Evolutionary conservation across 2,329 filamentous ascomycete genomes (phyloP), one percentile per base, ranked within the genome.

Genomic region (Pseudopithomyces maydicus): DNA sequence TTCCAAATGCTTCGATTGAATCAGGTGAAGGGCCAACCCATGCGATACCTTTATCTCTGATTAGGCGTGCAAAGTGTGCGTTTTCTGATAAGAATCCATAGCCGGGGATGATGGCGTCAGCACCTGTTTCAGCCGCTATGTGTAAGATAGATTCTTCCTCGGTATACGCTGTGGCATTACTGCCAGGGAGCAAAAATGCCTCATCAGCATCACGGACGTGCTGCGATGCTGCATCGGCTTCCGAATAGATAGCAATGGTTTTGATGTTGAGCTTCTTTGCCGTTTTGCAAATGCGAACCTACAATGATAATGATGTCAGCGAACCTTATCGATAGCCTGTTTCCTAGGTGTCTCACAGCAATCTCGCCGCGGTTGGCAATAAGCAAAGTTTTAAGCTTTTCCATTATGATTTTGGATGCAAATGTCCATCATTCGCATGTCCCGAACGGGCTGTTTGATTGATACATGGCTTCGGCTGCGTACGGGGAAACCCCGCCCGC

Each of bases 71-170:
- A 66, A 90, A 89, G 4, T 83, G 79, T 4, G 84, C 80, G 66
- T 88, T 87, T 56, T 90, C 87, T 0, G 83, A 84, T 1, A 90
- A 72, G 57, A 89, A 89, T 0, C 88, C 88, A 74, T 90, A 90
- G 1, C 88, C 87, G 0, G 87, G 87, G 48, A 88, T 85, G 15
- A 90, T 80, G 3, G 85, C 86, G 58, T 89, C 80, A 2, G 74
- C 83, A 2, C 74, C 66, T 14, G 79, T 74, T 2, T 77, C 68
- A 41, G 78, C 79, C 10, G 85, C 84, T n/a, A 87, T 78, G 3
- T 76, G 67, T 17, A 88, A 73, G 36, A 85, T 82, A 20, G 68
- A 63, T 8, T 76, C 72, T 69, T 76, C 78, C 58, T 84, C 77
- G 12, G 80, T 80, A 61, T 85, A 85, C 3, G 80, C 81, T 23